phyloP scores from a whole-genome alignment of 208 protist species.

The Polymyxa betae region DNA sequence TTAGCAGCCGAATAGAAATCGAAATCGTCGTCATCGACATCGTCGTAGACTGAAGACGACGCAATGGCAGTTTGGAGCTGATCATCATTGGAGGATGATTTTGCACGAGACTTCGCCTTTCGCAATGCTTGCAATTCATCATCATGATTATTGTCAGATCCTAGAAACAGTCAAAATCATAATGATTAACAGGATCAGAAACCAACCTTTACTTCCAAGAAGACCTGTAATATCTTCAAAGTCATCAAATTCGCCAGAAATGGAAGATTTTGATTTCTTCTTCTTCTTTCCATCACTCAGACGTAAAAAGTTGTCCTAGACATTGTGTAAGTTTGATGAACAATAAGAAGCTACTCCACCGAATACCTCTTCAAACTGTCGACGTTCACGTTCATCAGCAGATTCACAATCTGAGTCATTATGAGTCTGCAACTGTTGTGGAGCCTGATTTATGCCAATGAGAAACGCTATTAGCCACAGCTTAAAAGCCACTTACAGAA shows the following conservation, averaged over 20 bases:
- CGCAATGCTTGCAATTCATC: not conserved
- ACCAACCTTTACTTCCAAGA: not conserved
- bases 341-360: no score
- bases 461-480: not conserved
- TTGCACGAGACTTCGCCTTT: not conserved
- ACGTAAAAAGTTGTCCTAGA: slow-evolving; percentile 32
- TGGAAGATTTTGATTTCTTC: not conserved
- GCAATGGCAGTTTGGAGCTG: not conserved
- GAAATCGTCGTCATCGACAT: slow-evolving; percentile 11
- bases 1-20: not conserved
- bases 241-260: not conserved
- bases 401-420: slow-evolving; percentile 18
- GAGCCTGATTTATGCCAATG: not conserved
- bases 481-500: not conserved
- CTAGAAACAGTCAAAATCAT: not conserved
- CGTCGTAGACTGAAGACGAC: not conserved
- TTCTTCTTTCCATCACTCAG: not conserved
- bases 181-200: not conserved
- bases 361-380: slow-evolving; percentile 49
- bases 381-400: not conserved
- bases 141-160: not conserved
- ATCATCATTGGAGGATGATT: not conserved
- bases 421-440: not conserved
- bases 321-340: no score
- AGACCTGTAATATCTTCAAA: slow-evolving; percentile 7